A percentile compares a stretch with the other conserved stretches of the same genome.
Conservation (phyloP, 2,329 filamentous ascomycete genomes). For the Alternaria longipes region DNA sequence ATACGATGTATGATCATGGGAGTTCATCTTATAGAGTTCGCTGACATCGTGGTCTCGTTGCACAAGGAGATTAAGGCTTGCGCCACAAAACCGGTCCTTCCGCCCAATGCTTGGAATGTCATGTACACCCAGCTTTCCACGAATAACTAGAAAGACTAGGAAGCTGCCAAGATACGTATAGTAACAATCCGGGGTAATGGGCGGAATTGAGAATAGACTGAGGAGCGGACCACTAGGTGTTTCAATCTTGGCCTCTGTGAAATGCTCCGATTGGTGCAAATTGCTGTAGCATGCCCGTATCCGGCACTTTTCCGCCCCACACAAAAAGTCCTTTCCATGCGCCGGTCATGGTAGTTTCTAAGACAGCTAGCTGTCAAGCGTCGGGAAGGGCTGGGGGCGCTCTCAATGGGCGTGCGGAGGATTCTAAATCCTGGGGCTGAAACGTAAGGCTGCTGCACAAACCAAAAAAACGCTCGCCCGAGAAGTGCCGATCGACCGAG, state of each 20-base stretch:
- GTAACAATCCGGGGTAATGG: neutral
- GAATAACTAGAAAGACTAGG: neutral
- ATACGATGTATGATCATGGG: fast-evolving
- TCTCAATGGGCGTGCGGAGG: neutral
- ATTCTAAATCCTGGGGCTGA: neutral
- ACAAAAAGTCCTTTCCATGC: neutral
- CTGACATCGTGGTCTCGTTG: neutral
- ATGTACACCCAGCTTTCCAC: slow-evolving; percentile 1
- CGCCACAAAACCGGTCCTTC: neutral
- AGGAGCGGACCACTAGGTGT: neutral
- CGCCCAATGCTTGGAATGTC: neutral
- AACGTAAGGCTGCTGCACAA: neutral
- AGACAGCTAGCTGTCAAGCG: neutral
- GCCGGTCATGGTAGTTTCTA: neutral
- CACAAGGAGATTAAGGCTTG: neutral
- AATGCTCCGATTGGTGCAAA: slow-evolving; percentile 25
- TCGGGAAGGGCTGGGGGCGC: neutral
- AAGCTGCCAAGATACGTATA: neutral
- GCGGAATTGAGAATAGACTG: neutral
- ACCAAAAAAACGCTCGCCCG: too few relatives aligned
- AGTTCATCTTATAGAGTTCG: neutral
- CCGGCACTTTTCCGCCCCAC: slow-evolving; percentile 8
- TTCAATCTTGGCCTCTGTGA: neutral
- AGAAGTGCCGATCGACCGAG: neutral
- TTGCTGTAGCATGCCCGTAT: slow-evolving; percentile 3